Percentiles rank a stretch among this genome's conserved stretches.
phyloP scores from a whole-genome alignment of 495 filamentous ascomycete species.

The Aspergillus leporis region DNA sequence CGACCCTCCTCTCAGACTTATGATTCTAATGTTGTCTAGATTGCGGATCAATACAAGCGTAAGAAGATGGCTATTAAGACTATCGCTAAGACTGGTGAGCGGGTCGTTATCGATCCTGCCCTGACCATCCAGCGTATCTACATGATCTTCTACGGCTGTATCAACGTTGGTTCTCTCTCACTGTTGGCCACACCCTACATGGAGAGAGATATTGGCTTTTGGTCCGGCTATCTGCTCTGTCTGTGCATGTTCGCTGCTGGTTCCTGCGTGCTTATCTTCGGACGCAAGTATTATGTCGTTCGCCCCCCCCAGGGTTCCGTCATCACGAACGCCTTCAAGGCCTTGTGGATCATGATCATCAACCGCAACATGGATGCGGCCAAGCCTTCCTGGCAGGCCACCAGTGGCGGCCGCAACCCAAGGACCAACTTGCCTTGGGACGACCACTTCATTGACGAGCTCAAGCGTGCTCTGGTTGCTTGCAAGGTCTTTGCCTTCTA shows the following conservation, averaged over 20 bases:
- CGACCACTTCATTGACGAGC: constrained; percentile 64
- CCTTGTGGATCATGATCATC: constrained; percentile 57
- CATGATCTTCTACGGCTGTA: constrained; percentile 73
- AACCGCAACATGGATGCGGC: constrained; percentile 58
- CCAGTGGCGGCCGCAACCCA: constrained; percentile 30
- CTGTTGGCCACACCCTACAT: constrained; percentile 65
- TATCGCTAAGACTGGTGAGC: constrained; percentile 60
- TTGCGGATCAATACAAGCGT: constrained; percentile 74
- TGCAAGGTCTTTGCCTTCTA: constrained; percentile 64
- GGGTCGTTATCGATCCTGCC: constrained; percentile 72
- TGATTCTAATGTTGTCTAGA: constrained; percentile 30
- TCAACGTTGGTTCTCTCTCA: constrained; percentile 74
- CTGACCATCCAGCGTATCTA: constrained; percentile 75
- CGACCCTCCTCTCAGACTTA: not conserved
- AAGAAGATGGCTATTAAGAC: constrained; percentile 56
- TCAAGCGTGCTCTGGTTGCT: constrained; percentile 58
- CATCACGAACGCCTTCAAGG: constrained; percentile 61
- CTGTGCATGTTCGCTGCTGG: constrained; percentile 59
- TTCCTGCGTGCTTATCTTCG: constrained; percentile 51
- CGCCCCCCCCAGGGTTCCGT: constrained; percentile 64
- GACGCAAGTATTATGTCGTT: constrained; percentile 60
- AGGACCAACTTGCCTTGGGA: constrained; percentile 48
- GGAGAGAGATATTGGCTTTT: constrained; percentile 70
- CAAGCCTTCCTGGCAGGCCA: constrained; percentile 59
- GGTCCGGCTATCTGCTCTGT: constrained; percentile 72